phyloP scores from a whole-genome alignment of 257 asterid species.

The Linaria vulgaris region DNA sequence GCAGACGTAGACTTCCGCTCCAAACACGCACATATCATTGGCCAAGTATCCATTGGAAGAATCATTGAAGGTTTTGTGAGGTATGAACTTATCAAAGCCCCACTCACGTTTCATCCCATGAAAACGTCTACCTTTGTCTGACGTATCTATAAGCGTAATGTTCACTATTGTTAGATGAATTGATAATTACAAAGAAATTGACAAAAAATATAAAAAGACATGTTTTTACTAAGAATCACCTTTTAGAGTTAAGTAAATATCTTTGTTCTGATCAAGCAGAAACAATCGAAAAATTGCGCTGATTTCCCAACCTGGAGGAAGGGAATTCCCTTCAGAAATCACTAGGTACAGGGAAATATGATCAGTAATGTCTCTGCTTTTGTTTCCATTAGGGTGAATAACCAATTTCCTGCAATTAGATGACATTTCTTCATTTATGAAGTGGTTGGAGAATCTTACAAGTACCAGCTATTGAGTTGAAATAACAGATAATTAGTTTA shows the following conservation, averaged over 20 bases:
- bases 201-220: neutral
- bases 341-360: conserved; percentile 55
- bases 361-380: conserved; percentile 47
- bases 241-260: conserved; percentile 49
- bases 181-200: neutral
- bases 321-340: conserved; percentile 34
- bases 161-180: neutral
- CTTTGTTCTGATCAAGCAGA: conserved; percentile 65
- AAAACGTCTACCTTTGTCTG: conserved; percentile 50
- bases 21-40: conserved; percentile 55
- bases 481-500: neutral
- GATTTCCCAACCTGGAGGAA: conserved; percentile 52
- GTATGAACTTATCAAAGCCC: conserved; percentile 60
- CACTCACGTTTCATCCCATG: conserved; percentile 48
- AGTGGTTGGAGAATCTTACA: neutral
- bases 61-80: conserved; percentile 45
- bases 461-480: neutral
- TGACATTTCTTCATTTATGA: neutral
- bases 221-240: conserved; percentile 30
- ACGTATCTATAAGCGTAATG: conserved; percentile 28
- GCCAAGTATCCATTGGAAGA: conserved; percentile 54
- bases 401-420: conserved; percentile 53
- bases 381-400: conserved; percentile 69
- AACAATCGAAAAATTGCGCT: conserved; percentile 49
- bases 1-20: conserved; percentile 56